Evolutionary conservation across 352 stramenopile genomes (phyloP), one percentile per base, ranked within the genome.

Genomic region (Pythium oligandrum): DNA sequence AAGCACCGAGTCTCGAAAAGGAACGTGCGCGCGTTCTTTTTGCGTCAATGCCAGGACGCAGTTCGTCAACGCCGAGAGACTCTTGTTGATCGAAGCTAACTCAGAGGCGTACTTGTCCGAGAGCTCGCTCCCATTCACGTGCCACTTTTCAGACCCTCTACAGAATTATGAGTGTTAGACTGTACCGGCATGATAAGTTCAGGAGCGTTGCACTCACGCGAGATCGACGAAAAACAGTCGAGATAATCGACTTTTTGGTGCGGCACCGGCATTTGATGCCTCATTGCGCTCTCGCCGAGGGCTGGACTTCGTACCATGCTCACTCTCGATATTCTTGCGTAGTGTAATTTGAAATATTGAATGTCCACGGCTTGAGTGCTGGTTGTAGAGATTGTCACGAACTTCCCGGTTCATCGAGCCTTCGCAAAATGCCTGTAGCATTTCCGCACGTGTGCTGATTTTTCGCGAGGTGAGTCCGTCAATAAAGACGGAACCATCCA

Each of bases 181-280:
- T 11, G 33, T 40, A 32, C 10, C 7, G 40, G 0, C 31, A 30
- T 32, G 9, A 17, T 40, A 4, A 1, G 3, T 31, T 45, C 33
- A 36, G 17, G 3, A 57, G 6, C 49, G 26, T n/a, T 31, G 3
- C 3, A 55, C 65, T 42, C 51, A 89, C 78, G 78, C 75, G 32
- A 91, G 45, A 53, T 91, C 80, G n/a, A 89, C 77, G 56, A 91
- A 88, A 51, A 78, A 86, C 0, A 88, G 56, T 0, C 74, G 67
- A 3, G 75, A 86, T 34, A 84, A 52, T 49, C 74, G 66, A 39
- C 64, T 84, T 44, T 71, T 69, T 8, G 68, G 55, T 9, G 39
- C 33, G 34, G 49, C 40, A 44, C 10, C 6, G 32, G 7, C 32
- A 7, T 26, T 26, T 26, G 17, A 26, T 26, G 17, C 17, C 17